These are phyloP conservation scores for Termitomyces sp. DNA, from an alignment of 768 basidiomycete species.

Conservation along the genomic window DNA sequence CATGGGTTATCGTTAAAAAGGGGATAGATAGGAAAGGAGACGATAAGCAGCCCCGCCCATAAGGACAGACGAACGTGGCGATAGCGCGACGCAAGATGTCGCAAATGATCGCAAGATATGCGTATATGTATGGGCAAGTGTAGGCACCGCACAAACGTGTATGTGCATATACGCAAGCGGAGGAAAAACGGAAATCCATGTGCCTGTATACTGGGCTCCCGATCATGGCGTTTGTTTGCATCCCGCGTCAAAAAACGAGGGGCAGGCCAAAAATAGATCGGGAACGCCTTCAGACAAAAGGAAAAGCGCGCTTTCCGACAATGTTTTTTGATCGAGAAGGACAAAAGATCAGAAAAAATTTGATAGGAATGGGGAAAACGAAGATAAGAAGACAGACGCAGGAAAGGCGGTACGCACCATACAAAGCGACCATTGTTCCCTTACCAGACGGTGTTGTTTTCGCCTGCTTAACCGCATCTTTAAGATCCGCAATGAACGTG, in stretches of 20 bases:
- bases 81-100: background rate
- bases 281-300: background rate
- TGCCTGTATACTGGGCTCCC: background rate
- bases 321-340: background rate
- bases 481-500: constrained; percentile 79
- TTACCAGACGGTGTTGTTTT: constrained; percentile 58
- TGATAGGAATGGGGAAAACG: background rate
- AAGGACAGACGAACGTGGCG: background rate
- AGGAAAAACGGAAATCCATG: background rate
- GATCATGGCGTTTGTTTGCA: background rate
- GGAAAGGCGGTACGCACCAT: constrained; percentile 51
- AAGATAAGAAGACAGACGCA: background rate
- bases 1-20: background rate
- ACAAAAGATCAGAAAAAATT: background rate
- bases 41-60: background rate
- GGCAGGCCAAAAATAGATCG: background rate
- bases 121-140: background rate
- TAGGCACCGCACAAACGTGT: background rate
- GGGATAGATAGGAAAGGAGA: background rate
- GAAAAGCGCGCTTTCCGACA: background rate
- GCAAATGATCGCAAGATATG: background rate
- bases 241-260: background rate
- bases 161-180: background rate
- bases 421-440: constrained; percentile 88
- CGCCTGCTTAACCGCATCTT: constrained; percentile 68